These are phyloP conservation scores for Boletus rubroflammeus DNA, from an alignment of 768 basidiomycete genomes.

Conservation along the genomic window DNA sequence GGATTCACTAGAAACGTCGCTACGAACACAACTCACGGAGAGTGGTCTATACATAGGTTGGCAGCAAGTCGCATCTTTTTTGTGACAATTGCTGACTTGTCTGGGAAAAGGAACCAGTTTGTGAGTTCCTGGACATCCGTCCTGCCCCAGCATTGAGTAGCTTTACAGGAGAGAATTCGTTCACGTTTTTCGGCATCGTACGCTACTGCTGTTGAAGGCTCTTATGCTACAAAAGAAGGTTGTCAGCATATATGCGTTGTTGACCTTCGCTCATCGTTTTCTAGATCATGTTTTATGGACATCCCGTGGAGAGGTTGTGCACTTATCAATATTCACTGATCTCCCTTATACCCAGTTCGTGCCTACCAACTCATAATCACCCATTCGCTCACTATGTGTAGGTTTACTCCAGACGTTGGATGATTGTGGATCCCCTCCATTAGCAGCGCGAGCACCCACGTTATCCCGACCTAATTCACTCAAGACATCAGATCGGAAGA, in stretches of 20 bases:
- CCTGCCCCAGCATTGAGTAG: background rate
- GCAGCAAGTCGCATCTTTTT: conserved; percentile 18
- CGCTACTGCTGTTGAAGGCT: conserved; percentile 90
- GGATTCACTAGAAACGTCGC: conserved; percentile 65
- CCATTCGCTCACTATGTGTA: conserved; percentile 27
- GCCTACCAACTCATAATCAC: background rate
- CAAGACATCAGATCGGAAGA: conserved; percentile 84
- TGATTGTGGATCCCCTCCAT: conserved; percentile 86
- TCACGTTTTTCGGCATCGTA: conserved; percentile 89
- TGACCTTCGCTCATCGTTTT: conserved; percentile 5
- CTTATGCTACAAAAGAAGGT: conserved; percentile 93
- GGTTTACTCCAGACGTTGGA: conserved; percentile 85
- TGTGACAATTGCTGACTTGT: conserved; percentile 7
- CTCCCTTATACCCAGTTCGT: conserved; percentile 80
- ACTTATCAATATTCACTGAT: conserved; percentile 98
- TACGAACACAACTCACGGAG: conserved; percentile 82
- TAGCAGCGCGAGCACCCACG: conserved; percentile 58
- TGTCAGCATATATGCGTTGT: conserved; percentile 15
- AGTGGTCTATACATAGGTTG: conserved; percentile 93
- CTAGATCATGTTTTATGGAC: conserved; percentile 95
- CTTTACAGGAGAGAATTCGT: conserved; percentile 78
- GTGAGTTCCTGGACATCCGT: conserved; percentile 37
- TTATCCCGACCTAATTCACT: conserved; percentile 75
- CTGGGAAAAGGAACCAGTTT: conserved; percentile 61
- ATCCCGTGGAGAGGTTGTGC: conserved; percentile 93